Base-by-base conservation (phyloP, 345 rosid species). In the Lumnitzera littorea region DNA sequence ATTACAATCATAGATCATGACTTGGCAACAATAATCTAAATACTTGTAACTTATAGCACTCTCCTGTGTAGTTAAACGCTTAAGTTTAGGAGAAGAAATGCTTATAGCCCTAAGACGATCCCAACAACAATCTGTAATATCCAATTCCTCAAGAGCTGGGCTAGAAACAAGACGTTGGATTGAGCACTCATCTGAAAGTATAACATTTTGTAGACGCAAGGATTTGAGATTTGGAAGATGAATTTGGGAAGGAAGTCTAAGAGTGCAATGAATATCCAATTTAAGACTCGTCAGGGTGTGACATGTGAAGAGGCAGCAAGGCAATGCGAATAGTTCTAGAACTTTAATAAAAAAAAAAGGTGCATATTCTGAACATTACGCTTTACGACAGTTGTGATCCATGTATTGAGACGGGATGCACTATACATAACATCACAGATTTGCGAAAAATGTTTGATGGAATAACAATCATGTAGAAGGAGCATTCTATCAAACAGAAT, bases 271-370 rank as follows among this genome's bases (percentile, higher is more conserved):
- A 13, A 31, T 56, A 14, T 17, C 23, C 31, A 56, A 56, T 31
- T n/a, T 29, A 20, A 56, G 12, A 23, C 3, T 13, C 12, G 24
- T 31, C 24, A 56, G 24, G n/a, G 24, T 56, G 36, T 43, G 12
- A 4, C 59, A 56, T 10, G 59, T n/a, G 59, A 56, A 56, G 47
- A 56, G 46, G 48, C 15, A 56, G 24, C 6, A 36, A 29, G 59
- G 59, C 59, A 36, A 8, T 14, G 8, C 3, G 0, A 29, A 56
- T 15, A 15, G 4, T 36, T 47, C 48, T n/a, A 4, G 59, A 24
- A 56, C 46, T 12, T 56, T 36, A 36, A 6, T 7, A 20, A 20
- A 6, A 36, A 7, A 4, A 1, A 36, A 36, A 9, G 3, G 11
- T 36, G 11, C 43, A 36, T 36, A 5, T 4, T 36, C 1, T 36